Evolutionary conservation across 805 yeast species (phyloP), one percentile per base, ranked within the genome.

Genomic region (Huiozyma sinensis): DNA sequence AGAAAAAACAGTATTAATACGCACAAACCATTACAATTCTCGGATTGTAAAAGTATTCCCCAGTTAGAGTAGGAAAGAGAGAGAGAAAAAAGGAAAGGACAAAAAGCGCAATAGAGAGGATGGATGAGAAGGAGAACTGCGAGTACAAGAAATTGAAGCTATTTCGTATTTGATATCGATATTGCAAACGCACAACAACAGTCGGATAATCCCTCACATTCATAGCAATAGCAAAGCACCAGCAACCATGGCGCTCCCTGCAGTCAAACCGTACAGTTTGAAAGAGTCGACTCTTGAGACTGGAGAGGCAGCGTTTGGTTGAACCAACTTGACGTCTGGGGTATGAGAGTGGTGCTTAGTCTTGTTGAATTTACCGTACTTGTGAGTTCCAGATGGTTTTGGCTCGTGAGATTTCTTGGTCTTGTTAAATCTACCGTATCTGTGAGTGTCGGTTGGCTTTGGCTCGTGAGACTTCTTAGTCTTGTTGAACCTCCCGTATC

Each of bases 401-500:
- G 72, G 49, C 11, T 63, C 47, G 6, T 56, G 44, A 8, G 65
- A 53, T 39, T 64, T 53, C 27, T 50, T 48, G 63, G 63, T 60
- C 56, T 71, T 67, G 61, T 70, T 69, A 67, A 75, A 70, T 56
- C 69, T 69, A 51, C 84, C 84, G 51, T 67, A 68, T 49, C 62
- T 71, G 67, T 77, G 82, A 44, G 83, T 77, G 51, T 75, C 75
- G 47, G 75, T 63, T 11, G 64, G 33, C 49, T 56, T 51, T 6
- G 72, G 49, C n/a, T 63, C 47, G 6, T 56, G 44, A 8, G 65
- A 53, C 40, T 64, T 53, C 27, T 50, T 48, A 63, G 63, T 60
- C 56, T 71, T 67, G 61, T 70, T 69, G 68, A 75, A 70, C 56
- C 69, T 69, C 51, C 84, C 84, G 51, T 67, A 68, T 49, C 62